Evolutionary conservation across 495 filamentous ascomycete genomes (phyloP), one percentile per base, ranked within the genome.

Genomic region (Polyplosphaeria fusca): DNA sequence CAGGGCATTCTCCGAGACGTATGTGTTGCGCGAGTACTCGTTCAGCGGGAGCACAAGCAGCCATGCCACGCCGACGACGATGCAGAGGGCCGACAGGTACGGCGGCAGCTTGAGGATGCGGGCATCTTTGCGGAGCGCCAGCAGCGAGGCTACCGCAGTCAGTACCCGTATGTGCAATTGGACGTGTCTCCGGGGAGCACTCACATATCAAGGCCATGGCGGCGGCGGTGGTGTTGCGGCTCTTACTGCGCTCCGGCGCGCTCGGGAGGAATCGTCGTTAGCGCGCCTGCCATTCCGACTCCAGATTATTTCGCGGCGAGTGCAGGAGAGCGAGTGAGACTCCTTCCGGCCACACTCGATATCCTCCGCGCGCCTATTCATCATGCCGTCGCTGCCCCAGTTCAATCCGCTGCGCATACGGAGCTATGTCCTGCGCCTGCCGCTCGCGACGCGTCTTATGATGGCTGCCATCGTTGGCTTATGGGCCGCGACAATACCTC

Each of bases 1-100:
- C 7, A 98, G 83, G 16, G 93, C 93, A 71, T 98, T 98, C 70
- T 98, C 93, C 47, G 91, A 96, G 62, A 98, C 93, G 72, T 98
- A 97, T 11, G 93, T 98, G 41, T 80, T 76, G 58, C 94, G 84
- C 47, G 90, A 95, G 76, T 97, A 95, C 48, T 90, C 81, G 71
- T 98, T 79, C 47, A 96, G 81, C 26, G 93, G 93, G n/a, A 98
- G 84, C 19, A 96, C 78, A 30, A 95, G 82, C 13, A 98, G 83
- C 91, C 91, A 97, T 61, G 80, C 79, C n/a, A 94, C 82, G 45
- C 93, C 93, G 67, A 95, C 80, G 28, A 95, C 47, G 60, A 96
- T 83, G 71, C 86, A 95, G n/a, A 95, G 70, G 41, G 89, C 77
- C 18, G 93, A 97, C 9, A 97, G 71, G 76, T 87, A 89, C 7